phyloP scores from a whole-genome alignment of 164 flowering plant genomes.

The Hamamelis virginiana region DNA sequence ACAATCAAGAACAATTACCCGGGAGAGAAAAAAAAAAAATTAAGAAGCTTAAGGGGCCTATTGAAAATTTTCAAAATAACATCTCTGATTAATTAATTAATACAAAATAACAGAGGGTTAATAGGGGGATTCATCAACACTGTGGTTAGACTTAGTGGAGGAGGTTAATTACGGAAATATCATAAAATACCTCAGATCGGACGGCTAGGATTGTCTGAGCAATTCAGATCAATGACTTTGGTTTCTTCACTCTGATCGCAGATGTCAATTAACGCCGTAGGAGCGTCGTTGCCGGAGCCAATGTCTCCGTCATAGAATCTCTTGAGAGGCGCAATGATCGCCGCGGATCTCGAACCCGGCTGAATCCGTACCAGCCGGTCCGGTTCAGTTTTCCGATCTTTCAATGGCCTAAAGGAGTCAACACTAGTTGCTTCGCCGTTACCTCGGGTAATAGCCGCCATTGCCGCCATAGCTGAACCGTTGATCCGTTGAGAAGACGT shows the following conservation, averaged over 20 bases:
- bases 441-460: background rate
- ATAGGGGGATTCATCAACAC: too few relatives aligned
- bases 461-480: background rate
- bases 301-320: slow-evolving; percentile 5
- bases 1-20: too few relatives aligned
- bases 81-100: too few relatives aligned
- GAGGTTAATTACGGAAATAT: background rate
- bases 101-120: background rate
- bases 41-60: too few relatives aligned
- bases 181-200: slow-evolving; percentile 11
- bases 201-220: slow-evolving; percentile 1
- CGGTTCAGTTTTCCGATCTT: slow-evolving; percentile 6
- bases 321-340: background rate
- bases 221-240: slow-evolving; percentile 13
- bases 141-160: background rate
- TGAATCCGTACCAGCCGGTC: background rate
- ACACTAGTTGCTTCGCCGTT: background rate
- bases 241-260: slow-evolving; percentile 3
- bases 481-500: slow-evolving; percentile 4
- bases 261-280: background rate
- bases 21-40: too few relatives aligned
- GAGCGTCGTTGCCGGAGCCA: slow-evolving; percentile 6
- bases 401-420: slow-evolving; percentile 5
- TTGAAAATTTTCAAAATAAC: too few relatives aligned
- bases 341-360: slow-evolving; percentile 1